phyloP scores from a whole-genome alignment of 2,329 filamentous ascomycete species.

The Botrytis byssoidea region DNA sequence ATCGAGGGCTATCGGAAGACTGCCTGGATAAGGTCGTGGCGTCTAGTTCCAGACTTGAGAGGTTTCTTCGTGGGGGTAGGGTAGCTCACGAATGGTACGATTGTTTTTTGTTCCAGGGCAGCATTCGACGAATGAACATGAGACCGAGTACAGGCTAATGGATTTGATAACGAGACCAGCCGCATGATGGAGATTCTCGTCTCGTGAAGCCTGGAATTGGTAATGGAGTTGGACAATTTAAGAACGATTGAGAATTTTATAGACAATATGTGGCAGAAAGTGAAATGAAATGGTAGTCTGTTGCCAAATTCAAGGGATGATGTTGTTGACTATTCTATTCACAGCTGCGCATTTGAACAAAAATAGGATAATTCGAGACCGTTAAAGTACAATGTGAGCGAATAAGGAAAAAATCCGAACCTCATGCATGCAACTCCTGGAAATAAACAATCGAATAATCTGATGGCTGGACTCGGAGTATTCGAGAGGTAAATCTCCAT shows the following conservation, averaged over 20 bases:
- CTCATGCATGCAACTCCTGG: not conserved
- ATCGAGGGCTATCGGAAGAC: not conserved
- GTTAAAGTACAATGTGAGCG: not conserved
- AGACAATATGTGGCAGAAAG: not conserved
- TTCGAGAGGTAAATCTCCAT: not conserved
- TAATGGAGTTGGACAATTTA: not conserved
- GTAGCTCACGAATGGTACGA: not conserved
- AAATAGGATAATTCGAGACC: not conserved
- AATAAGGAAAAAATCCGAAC: not conserved
- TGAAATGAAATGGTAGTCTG: not conserved
- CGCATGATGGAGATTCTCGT: not conserved
- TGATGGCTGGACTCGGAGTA: not conserved
- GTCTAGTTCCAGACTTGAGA: not conserved
- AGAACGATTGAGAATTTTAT: no score
- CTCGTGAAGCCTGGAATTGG: not conserved
- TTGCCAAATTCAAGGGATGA: not conserved
- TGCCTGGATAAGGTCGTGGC: no score
- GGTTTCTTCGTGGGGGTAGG: not conserved
- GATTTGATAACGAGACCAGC: not conserved
- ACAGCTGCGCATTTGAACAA: not conserved
- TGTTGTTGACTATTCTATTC: not conserved
- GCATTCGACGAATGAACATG: not conserved
- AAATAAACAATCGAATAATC: not conserved
- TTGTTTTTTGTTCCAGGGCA: not conserved
- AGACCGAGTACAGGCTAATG: not conserved